phyloP scores from a whole-genome alignment of 2,329 filamentous ascomycete species.

The Daldinia sp. region DNA sequence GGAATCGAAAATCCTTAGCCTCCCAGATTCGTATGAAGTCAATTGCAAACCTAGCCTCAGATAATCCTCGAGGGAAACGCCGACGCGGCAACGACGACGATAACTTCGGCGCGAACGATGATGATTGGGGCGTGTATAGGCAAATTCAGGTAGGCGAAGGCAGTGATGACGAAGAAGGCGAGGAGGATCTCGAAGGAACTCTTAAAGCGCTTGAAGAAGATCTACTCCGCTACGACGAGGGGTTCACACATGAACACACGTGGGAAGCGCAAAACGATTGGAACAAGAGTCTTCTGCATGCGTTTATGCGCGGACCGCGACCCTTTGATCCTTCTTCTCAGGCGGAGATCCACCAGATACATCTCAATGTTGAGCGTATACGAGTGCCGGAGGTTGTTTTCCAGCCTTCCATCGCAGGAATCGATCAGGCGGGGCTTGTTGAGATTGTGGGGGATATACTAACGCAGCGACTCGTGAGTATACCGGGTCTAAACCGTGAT shows the following conservation, averaged over 20 bases:
- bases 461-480: slow-evolving; percentile 75
- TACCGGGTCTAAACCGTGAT: slow-evolving; percentile 62
- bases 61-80: slow-evolving; percentile 84
- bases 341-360: slow-evolving; percentile 83
- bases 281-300: slow-evolving; percentile 90
- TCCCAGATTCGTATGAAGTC: slow-evolving; percentile 99
- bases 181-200: slow-evolving; percentile 80
- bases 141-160: slow-evolving; percentile 85
- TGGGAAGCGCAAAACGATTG: slow-evolving; percentile 93
- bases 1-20: slow-evolving; percentile 94
- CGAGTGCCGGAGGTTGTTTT: slow-evolving; percentile 93
- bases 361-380: slow-evolving; percentile 96
- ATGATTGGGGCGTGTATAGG: slow-evolving; percentile 97
- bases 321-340: slow-evolving; percentile 84
- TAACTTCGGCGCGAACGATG: slow-evolving; percentile 95
- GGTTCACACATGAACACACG: slow-evolving; percentile 91
- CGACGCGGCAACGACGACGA: slow-evolving; percentile 91
- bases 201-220: slow-evolving; percentile 84
- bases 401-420: slow-evolving; percentile 87
- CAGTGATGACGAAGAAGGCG: slow-evolving; percentile 89
- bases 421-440: slow-evolving; percentile 92
- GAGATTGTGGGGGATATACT: slow-evolving; percentile 93
- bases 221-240: slow-evolving; percentile 83
- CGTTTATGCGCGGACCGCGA: slow-evolving; percentile 86
- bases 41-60: slow-evolving; percentile 93